Base-by-base conservation (phyloP, 2,329 filamentous ascomycete genomes). In the Cadophora gregata region DNA sequence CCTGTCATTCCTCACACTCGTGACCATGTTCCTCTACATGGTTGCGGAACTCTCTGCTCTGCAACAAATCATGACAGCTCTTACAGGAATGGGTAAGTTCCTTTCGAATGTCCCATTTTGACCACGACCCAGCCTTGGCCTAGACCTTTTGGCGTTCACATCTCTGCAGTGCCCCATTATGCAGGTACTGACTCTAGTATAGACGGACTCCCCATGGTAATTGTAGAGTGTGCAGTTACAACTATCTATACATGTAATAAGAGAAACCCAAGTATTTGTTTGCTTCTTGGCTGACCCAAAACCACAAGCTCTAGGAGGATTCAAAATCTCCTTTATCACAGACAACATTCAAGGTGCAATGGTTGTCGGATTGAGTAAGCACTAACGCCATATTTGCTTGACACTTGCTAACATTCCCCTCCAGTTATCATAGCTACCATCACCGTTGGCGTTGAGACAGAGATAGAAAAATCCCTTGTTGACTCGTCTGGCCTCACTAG, bases 11-110 rank as follows among this genome's bases (percentile, higher is more conserved):
- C 83, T 94, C 81, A 93, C 91, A 53, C 83, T 95, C 59, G 88
- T 93, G 59, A 95, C 92, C 1, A 84, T 96, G 73, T 96, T 95
- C 77, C 78, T 96, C 61, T 96, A 95, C 83, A 95, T 96, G 92
- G 88, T 95, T 29, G 88, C 91, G 24, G 92, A 96, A 81, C 84
- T 96, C 51, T 94, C 91, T 9, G 91, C 92, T 14, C 82, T 96
- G 31, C 91, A 93, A 61, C 92, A 95, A 78, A 92, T 95, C 47
- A 84, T 95, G 73, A 90, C 80, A 67, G 85, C 90, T 9, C 79
- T 96, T 72, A 94, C 92, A 0, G 91, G 91, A 1, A 82, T 96
- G 47, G 84, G 55, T 58, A 42, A 27, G 55, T 58, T 6, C 1
- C 6, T 27, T 47, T 4, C 42, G 19, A 8, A 47, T 21, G 4